Conservation (phyloP, 306 rosid species). For the Aeschynomene evenia region DNA sequence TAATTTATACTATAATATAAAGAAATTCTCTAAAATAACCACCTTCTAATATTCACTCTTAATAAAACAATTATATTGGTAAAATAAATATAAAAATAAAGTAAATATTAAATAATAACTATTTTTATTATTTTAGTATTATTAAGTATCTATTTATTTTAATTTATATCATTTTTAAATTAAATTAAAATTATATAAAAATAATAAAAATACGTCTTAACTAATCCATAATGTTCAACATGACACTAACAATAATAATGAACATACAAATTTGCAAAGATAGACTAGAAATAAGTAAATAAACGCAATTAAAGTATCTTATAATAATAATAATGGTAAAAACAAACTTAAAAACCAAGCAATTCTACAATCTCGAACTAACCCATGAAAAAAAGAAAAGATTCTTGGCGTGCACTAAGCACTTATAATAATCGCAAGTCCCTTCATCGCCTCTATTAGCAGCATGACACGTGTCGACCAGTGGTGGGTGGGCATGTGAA, state of each 20-base stretch:
- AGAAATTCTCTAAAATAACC: too few relatives aligned
- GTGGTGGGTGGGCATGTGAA: constrained; percentile 58
- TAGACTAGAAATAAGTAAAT: not conserved
- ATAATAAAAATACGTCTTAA: too few relatives aligned
- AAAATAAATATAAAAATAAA: too few relatives aligned
- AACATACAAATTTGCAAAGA: constrained; percentile 12
- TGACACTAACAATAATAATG: constrained; percentile 23
- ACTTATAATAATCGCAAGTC: constrained; percentile 36
- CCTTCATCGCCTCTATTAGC: constrained; percentile 39
- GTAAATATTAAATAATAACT: too few relatives aligned
- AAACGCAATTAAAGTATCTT: not conserved
- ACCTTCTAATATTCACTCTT: too few relatives aligned
- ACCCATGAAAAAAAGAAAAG: constrained; percentile 32
- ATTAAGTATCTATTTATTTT: too few relatives aligned
- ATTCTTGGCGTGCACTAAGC: constrained; percentile 70
- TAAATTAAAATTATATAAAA: too few relatives aligned
- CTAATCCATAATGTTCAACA: too few relatives aligned
- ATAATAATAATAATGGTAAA: constrained; percentile 13
- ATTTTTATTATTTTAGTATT: too few relatives aligned
- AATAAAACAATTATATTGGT: too few relatives aligned
- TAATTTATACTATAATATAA: too few relatives aligned
- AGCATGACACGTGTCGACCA: constrained; percentile 39
- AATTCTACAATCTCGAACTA: constrained; percentile 32
- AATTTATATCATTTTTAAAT: too few relatives aligned
- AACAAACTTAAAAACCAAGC: constrained; percentile 67